phyloP scores from a whole-genome alignment of 805 yeast species.

The Kluyveromyces aestuarii region DNA sequence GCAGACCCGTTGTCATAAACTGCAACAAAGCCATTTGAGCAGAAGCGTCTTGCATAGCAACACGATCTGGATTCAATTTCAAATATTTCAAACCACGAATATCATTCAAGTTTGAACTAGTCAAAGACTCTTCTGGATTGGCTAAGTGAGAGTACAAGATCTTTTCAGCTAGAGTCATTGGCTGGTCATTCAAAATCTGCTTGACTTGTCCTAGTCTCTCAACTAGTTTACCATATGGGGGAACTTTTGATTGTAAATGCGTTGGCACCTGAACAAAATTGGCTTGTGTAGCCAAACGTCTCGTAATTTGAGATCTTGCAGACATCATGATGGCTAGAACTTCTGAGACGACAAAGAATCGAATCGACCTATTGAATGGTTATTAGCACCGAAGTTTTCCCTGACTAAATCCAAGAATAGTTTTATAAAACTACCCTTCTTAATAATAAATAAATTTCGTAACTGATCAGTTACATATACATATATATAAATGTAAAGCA shows the following conservation, averaged over 20 bases:
- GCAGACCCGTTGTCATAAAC: slow-evolving; percentile 94
- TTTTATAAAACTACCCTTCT: no score
- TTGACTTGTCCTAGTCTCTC: slow-evolving; percentile 56
- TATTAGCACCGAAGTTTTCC: background rate
- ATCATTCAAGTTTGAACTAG: slow-evolving; percentile 39
- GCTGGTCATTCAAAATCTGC: slow-evolving; percentile 53
- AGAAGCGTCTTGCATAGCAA: slow-evolving; percentile 99
- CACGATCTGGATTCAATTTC: slow-evolving; percentile 93
- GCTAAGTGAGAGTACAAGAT: slow-evolving; percentile 87
- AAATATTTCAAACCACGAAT: slow-evolving; percentile 84
- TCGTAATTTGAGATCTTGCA: slow-evolving; percentile 13
- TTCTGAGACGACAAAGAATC: background rate
- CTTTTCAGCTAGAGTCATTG: slow-evolving; percentile 91
- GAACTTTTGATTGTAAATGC: slow-evolving; percentile 62
- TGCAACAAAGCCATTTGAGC: slow-evolving; percentile 99
- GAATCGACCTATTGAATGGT: background rate
- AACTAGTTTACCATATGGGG: slow-evolving; percentile 77
- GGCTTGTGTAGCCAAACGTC: slow-evolving; percentile 19
- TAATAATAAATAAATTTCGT: no score
- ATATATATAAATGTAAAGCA: no score
- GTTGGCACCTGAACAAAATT: slow-evolving; percentile 38
- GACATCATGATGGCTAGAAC: slow-evolving; percentile 14
- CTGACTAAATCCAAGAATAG: background rate
- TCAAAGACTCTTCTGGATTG: slow-evolving; percentile 76
- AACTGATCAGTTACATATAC: no score